Percentiles rank a stretch among this genome's conserved stretches.
phyloP scores from a whole-genome alignment of 2,329 filamentous ascomycete species.

The Calonectria naviculata region DNA sequence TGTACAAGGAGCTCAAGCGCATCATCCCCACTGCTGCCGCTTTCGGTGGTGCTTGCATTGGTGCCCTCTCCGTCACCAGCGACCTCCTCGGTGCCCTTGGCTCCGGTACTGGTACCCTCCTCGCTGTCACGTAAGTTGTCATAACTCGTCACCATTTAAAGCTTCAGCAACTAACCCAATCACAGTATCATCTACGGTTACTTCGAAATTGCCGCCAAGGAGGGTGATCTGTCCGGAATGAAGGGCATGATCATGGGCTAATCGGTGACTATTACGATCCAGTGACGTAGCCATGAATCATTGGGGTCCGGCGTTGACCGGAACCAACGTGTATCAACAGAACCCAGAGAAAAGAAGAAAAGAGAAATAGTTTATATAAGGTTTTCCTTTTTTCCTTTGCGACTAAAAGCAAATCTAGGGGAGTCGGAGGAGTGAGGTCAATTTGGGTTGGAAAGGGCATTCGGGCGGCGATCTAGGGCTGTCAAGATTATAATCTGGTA shows the following conservation, averaged over 20 bases:
- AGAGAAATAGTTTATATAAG: conserved; percentile 43
- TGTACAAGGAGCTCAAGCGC: conserved; percentile 99
- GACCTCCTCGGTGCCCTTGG: conserved; percentile 96
- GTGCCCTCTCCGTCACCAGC: conserved; percentile 93
- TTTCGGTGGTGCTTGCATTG: conserved; percentile 99
- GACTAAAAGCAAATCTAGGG: conserved; percentile 29
- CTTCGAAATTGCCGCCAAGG: conserved; percentile 99
- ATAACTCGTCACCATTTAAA: conserved; percentile 31
- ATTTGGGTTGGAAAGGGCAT: conserved; percentile 36
- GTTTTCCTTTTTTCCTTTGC: conserved; percentile 40
- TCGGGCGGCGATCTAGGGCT: conserved; percentile 36
- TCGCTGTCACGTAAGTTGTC: conserved; percentile 94
- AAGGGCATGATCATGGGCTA: conserved; percentile 80
- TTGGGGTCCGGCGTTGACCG: conserved; percentile 27
- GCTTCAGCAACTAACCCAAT: conserved; percentile 46
- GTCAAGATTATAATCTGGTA: conserved; percentile 34
- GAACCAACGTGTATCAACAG: conserved; percentile 42
- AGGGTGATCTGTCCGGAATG: conserved; percentile 91
- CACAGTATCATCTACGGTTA: conserved; percentile 97
- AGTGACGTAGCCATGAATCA: conserved; percentile 28
- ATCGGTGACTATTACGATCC: conserved; percentile 36
- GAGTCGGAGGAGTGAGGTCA: conserved; percentile 39
- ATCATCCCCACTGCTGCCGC: conserved; percentile 98
- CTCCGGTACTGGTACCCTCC: conserved; percentile 95
- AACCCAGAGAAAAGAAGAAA: conserved; percentile 35